Evolutionary conservation across 495 filamentous ascomycete species (phyloP), one percentile per base, ranked within the genome.

Genomic region (Annulohypoxylon bovei): DNA sequence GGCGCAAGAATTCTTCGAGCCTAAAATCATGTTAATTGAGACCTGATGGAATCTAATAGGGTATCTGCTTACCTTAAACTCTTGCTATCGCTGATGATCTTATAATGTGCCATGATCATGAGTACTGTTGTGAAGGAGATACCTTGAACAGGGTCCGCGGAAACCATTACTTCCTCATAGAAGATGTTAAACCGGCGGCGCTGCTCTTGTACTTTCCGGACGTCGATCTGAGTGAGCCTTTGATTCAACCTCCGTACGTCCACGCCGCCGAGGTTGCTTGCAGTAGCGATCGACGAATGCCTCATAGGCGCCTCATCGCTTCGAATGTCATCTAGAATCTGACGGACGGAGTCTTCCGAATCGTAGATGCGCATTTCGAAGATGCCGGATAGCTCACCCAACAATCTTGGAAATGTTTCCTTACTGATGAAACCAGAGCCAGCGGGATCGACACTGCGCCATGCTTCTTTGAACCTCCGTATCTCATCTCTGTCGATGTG

Each of bases 351-450:
- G 77, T 95, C 95, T 54, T 96, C 93, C 6, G 88, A 88, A 58
- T 94, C 91, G 76, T 99, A 97, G 50, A 98, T 94, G n/a, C 94
- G 90, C 93, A 98, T 98, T 70, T 94, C 91, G 75, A 98, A 99
- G 22, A 97, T 86, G 6, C 95, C 95, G 6, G 94, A 96, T 12
- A 99, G 88, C 81, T 97, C 92, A 37, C 94, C 93, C 3, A 99
- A 84, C 22, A 99, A 81, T 44, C 94, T 86, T 22, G 95, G 95
- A 73, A 99, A 99, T 40, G 88, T 87, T 61, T 98, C 94, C 76
- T 95, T 98, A 37, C 88, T 87, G 72, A 99, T 97, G 74, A 88
- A 98, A 4, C 96, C 95, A 0, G 92, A 92, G 4, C 96, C 95
- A 23, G 91, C 86, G 3, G 95, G 94, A 79, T 99, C 95, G 56